These are phyloP conservation scores for Canna indica DNA, from an alignment of 176 grass and related monocot genomes.

Conservation along the genomic window DNA sequence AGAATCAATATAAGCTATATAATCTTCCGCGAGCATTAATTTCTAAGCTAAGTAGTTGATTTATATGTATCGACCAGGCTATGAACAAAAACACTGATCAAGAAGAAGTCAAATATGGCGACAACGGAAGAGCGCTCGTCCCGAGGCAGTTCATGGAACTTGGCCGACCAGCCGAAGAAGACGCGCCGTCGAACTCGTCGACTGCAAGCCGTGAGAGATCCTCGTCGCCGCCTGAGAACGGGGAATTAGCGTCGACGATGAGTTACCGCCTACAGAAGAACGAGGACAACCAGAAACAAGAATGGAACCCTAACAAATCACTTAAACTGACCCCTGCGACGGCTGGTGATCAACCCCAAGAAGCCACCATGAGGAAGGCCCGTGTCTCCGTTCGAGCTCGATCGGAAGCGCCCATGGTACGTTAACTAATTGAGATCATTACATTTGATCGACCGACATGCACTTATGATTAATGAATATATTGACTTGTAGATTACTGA, in stretches of 20 bases:
- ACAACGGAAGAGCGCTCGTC: slow-evolving; percentile 18
- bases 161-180: slow-evolving; percentile 6
- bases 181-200: slow-evolving; percentile 68
- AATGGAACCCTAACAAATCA: background rate
- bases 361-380: slow-evolving; percentile 79
- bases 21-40: background rate
- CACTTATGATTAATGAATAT: too few species aligned
- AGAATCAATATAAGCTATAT: background rate
- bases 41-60: background rate
- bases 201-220: slow-evolving; percentile 53
- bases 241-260: slow-evolving; percentile 27
- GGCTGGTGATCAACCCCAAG: slow-evolving; percentile 38
- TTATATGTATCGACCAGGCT: slow-evolving; percentile 12
- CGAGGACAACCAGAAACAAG: slow-evolving; percentile 21
- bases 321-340: slow-evolving; percentile 25
- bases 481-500: slow-evolving; percentile 55
- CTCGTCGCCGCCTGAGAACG: slow-evolving; percentile 25
- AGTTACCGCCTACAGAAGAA: slow-evolving; percentile 9
- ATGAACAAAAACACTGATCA: background rate
- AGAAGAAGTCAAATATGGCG: background rate
- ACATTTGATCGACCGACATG: too few species aligned
- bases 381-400: slow-evolving; percentile 87
- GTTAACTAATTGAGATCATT: background rate
- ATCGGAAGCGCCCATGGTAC: slow-evolving; percentile 86
- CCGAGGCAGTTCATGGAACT: slow-evolving; percentile 58